A percentile compares a stretch with the other conserved stretches of the same genome.
phyloP scores from a whole-genome alignment of 306 rosid species.

The Quercus rubra region DNA sequence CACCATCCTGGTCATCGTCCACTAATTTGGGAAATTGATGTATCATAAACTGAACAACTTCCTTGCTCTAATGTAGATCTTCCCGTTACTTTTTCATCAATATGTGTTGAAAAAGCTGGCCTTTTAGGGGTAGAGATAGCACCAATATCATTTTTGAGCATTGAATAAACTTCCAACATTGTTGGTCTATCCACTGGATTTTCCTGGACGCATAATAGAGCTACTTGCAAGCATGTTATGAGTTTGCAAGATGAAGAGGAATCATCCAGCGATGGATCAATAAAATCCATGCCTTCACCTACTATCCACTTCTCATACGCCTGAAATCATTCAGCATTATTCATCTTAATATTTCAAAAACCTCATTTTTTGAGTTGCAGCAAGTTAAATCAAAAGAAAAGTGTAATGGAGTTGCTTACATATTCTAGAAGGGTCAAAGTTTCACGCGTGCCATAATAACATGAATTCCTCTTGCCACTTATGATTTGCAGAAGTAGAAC shows the following conservation, averaged over 20 bases:
- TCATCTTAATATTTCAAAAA: too few species aligned
- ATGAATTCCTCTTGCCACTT: constrained; percentile 22
- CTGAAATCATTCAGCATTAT: constrained; percentile 14
- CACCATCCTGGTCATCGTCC: too few species aligned
- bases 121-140: background rate
- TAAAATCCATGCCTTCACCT: constrained; percentile 25
- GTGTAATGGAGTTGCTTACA: constrained; percentile 9
- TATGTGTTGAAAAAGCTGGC: constrained; percentile 28
- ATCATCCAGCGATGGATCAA: constrained; percentile 29
- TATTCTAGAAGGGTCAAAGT: constrained; percentile 22
- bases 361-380: background rate
- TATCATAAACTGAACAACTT: background rate
- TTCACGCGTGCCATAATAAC: constrained; percentile 9
- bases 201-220: constrained; percentile 34
- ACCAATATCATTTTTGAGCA: constrained; percentile 25
- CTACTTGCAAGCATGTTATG: constrained; percentile 32
- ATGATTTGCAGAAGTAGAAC: constrained; percentile 36
- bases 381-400: background rate
- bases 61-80: background rate
- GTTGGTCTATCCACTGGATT: constrained; percentile 32
- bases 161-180: constrained; percentile 28
- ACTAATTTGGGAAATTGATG: constrained; percentile 9
- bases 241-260: constrained; percentile 20
- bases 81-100: background rate
- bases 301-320: constrained; percentile 35